Evolutionary conservation across 371 early-diverging fungal species (phyloP).

Genomic region (Mucor ambiguus): DNA sequence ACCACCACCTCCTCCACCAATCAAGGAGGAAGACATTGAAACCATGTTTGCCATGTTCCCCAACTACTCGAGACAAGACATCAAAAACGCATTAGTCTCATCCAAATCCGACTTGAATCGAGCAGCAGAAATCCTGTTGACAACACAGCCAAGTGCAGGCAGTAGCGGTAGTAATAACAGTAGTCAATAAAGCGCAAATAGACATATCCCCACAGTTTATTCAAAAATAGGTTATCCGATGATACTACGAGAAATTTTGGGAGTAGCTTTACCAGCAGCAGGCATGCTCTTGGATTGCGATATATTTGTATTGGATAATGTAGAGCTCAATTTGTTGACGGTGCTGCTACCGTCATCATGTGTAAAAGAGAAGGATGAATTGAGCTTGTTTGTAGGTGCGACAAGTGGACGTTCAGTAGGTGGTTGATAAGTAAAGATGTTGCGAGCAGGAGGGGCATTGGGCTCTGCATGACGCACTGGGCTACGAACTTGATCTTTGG

Average conservation of each 20-base stretch:
- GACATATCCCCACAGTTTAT: background rate
- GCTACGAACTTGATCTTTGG: constrained; percentile 40
- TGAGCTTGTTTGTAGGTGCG: constrained; percentile 34
- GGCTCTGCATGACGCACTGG: constrained; percentile 30
- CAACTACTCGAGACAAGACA: constrained; percentile 45
- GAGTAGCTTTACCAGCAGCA: constrained; percentile 13
- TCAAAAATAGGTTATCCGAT: constrained; percentile 9
- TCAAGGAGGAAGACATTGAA: constrained; percentile 50
- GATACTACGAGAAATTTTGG: constrained; percentile 4
- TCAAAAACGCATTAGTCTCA: constrained; percentile 44
- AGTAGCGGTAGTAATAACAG: background rate
- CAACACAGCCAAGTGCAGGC: constrained; percentile 13
- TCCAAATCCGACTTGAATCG: constrained; percentile 54
- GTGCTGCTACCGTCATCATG: constrained; percentile 25
- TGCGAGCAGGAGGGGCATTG: constrained; percentile 30
- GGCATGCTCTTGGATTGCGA: constrained; percentile 2
- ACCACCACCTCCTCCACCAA: constrained; percentile 5
- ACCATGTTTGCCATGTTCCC: constrained; percentile 57
- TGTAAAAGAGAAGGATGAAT: constrained; percentile 31
- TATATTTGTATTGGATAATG: background rate
- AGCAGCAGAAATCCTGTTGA: constrained; percentile 45
- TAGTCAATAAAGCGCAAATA: background rate
- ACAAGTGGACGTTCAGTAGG: constrained; percentile 36
- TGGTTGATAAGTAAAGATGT: constrained; percentile 51
- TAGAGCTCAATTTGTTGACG: background rate